Evolutionary conservation across 345 rosid genomes (phyloP), one percentile per base, ranked within the genome.

Genomic region (Boechera divaricarpa): DNA sequence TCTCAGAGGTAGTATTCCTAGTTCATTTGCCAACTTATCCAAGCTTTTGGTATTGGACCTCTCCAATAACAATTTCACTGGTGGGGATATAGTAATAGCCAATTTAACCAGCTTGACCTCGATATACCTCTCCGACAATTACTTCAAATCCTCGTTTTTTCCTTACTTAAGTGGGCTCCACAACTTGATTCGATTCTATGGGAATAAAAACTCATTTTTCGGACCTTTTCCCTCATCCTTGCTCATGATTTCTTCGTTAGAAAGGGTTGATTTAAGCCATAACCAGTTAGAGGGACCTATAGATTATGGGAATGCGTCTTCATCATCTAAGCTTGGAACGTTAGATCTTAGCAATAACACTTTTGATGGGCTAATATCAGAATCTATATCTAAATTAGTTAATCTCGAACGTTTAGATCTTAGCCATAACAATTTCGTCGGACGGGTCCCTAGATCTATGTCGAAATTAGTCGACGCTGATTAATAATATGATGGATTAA

Each of bases 331-430:
- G 0, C 21, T 70, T 10, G 0, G 0, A 5, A 2, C 0, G 5
- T 29, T 70, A 57, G 7, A 9, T n/a, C 3, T 69, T 13, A 3
- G 44, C 31, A 1, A 56, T 18, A 70, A 70, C 42, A 12, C 10
- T 32, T 16, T 70, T 3, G 11, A 16, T 55, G 74, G 74, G 4
- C 7, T 10, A 2, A 10, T 56, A 12, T 53, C 42, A n/a, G 4
- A 32, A 70, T 56, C 74, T n/a, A 56, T 68, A 51, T 53, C 49
- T 0, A 52, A 49, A 53, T 33, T 67, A 36, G 2, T 0, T 7
- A 67, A 38, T 11, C 60, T 67, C 32, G 0, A 26, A 0, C 0
- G 0, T 12, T 13, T 67, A 24, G 53, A 28, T 45, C 53, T 63
- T 28, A 45, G 54, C 52, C 7, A 44, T 1, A 63, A 63, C 69